Percentiles rank a stretch among this genome's conserved stretches.
These are phyloP conservation scores for Cladosporium sp. DNA, from an alignment of 2,329 filamentous ascomycete species.

Conservation along the genomic window DNA sequence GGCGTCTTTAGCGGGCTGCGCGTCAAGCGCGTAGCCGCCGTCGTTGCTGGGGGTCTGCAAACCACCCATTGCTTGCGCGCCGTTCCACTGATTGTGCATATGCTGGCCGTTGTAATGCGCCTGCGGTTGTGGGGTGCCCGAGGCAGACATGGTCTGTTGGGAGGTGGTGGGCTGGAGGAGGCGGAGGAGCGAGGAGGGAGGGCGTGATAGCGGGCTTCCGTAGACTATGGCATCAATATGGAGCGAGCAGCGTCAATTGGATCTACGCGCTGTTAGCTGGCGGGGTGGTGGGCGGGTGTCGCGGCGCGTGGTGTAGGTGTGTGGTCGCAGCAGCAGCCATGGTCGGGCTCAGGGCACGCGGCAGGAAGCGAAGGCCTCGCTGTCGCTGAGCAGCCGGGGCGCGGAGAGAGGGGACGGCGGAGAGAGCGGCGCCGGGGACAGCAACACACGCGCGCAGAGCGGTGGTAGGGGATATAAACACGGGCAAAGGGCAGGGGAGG, in stretches of 20 bases:
- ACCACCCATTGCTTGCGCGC: slow-evolving; percentile 14
- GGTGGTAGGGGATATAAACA: background rate
- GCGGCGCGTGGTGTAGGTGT: background rate
- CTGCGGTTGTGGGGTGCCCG: slow-evolving; percentile 10
- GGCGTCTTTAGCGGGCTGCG: slow-evolving; percentile 14
- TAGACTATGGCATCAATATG: slow-evolving; percentile 10
- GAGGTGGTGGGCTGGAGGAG: background rate
- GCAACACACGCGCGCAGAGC: background rate
- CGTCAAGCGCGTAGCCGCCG: slow-evolving; percentile 13
- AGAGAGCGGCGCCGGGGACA: slow-evolving; percentile 1
- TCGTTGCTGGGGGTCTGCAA: slow-evolving; percentile 20
- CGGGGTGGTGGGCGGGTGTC: background rate
- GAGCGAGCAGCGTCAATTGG: background rate
- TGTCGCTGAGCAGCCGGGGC: background rate
- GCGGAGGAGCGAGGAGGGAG: background rate
- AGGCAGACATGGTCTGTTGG: slow-evolving; percentile 10
- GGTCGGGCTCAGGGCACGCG: background rate
- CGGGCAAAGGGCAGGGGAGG: too few species aligned
- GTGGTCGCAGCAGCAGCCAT: background rate
- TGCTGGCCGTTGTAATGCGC: slow-evolving; percentile 11
- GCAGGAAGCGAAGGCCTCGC: too few species aligned
- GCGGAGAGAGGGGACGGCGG: slow-evolving; percentile 3
- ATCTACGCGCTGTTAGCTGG: slow-evolving; percentile 4
- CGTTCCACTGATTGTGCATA: slow-evolving; percentile 14
- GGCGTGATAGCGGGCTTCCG: background rate